Base-by-base conservation (phyloP, 2,329 filamentous ascomycete species). In the Coleophoma crateriformis region DNA sequence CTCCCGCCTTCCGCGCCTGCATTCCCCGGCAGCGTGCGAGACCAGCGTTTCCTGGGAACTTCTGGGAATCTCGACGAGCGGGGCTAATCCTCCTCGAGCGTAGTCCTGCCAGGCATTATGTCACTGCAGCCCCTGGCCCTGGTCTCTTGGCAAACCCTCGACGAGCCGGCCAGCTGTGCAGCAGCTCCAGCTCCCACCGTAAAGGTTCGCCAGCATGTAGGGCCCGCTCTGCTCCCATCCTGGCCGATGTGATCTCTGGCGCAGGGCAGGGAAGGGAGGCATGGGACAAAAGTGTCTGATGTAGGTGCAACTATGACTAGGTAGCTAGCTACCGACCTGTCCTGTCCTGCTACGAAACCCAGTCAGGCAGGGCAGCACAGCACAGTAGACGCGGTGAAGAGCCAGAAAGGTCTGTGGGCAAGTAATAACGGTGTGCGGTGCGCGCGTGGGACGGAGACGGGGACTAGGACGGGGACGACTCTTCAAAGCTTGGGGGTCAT, bases 1-100 rank as follows among this genome's bases (percentile, higher is more conserved):
- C 53, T 54, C 57, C 58, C 58, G 58, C 49, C 49, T 59, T 60
- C 57, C 58, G 55, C 55, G 52, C 50, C 44, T 50, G 49, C 46
- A 54, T 49, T 43, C 49, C 43, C 45, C 38, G 35, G 46, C 46
- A 27, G 27, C 43, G 39, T 33, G 41, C 15, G 37, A 49, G 27
- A 42, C 43, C 43, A 46, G 45, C 50, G 43, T 55, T 56, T 51
- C 46, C 39, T 56, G 50, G 51, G 50, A 58, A 37, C 41, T n/a
- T 44, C 41, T 38, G 35, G 35, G 35, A 38, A 38, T 17, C 15
- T 38, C 35, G 5, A n/a, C 22, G 32, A 27, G 14, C 11, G 15
- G 27, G 39, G 34, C 40, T 35, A 40, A 45, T 33, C 33, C 17
- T 41, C 39, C 27, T 41, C 47, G 41, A 51, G 51, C 45, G 44